A percentile compares a stretch with the other conserved stretches of the same genome.
Evolutionary conservation across 768 basidiomycete species (phyloP).

Genomic region (Lentinula guzmanii): DNA sequence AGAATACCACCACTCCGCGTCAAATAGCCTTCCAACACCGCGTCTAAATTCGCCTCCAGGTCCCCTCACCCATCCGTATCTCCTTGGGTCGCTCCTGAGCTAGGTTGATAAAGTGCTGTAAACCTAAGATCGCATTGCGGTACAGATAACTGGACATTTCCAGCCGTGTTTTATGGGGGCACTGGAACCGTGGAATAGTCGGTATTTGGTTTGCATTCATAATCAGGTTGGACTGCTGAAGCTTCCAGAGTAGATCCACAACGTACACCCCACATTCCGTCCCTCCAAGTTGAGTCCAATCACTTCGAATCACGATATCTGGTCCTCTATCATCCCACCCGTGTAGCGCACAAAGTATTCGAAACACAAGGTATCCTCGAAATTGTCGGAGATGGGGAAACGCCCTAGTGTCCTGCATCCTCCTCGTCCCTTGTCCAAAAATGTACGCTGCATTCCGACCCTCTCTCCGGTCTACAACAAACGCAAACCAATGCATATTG

Average conservation of each 20-base stretch:
- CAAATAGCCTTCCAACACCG: background rate
- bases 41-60: background rate
- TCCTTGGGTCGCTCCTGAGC: background rate
- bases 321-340: background rate
- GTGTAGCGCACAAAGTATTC: background rate
- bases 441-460: background rate
- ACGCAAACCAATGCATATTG: no score
- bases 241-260: background rate
- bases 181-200: background rate
- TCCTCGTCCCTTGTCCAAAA: background rate
- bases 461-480: no score
- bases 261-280: background rate
- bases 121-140: background rate
- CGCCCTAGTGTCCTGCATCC: background rate
- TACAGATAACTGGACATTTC: background rate
- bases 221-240: background rate
- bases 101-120: background rate
- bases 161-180: background rate
- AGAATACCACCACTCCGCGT: background rate
- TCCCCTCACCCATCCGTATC: background rate
- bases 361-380: background rate
- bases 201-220: background rate
- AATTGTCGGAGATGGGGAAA: background rate
- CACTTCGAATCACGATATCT: background rate
- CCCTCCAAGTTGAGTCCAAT: background rate